phyloP scores from a whole-genome alignment of 331 rosid genomes.

The Acacia pycnantha region DNA sequence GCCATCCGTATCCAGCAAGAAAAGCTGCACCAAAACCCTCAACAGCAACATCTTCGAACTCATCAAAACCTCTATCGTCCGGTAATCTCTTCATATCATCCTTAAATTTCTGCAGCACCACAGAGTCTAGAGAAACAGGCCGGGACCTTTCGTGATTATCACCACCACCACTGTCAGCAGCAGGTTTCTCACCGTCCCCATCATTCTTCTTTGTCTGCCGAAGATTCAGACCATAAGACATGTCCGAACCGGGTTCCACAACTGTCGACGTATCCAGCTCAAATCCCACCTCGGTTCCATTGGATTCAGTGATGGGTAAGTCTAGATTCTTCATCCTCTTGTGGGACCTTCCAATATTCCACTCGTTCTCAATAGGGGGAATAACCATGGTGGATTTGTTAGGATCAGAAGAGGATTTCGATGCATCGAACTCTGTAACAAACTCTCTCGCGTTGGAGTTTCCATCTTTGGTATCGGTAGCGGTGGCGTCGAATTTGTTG shows the following conservation, averaged over 20 bases:
- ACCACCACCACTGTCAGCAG: background rate
- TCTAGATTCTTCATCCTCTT: conserved; percentile 59
- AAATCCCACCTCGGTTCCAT: conserved; percentile 28
- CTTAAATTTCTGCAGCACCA: conserved; percentile 57
- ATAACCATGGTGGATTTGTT: conserved; percentile 27
- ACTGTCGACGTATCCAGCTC: conserved; percentile 35
- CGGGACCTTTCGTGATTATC: background rate
- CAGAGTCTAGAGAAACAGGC: conserved; percentile 31
- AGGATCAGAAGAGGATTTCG: conserved; percentile 25
- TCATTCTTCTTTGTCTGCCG: conserved; percentile 8
- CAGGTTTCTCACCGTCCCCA: background rate
- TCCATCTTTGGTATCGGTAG: background rate
- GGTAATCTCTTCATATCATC: conserved; percentile 60
- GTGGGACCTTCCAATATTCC: conserved; percentile 40
- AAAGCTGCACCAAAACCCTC: conserved; percentile 77
- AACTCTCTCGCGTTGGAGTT: conserved; percentile 15
- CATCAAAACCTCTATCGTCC: conserved; percentile 65
- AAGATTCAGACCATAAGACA: conserved; percentile 68
- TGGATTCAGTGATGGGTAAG: conserved; percentile 37
- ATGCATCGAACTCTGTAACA: conserved; percentile 44
- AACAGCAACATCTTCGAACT: conserved; percentile 64
- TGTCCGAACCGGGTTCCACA: conserved; percentile 37
- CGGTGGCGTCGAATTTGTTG: conserved; percentile 9
- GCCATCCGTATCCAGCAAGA: conserved; percentile 86
- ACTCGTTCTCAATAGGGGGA: conserved; percentile 40